These are phyloP conservation scores for Eucalyptus grandis DNA, from an alignment of 345 rosid species.

Conservation along the genomic window DNA sequence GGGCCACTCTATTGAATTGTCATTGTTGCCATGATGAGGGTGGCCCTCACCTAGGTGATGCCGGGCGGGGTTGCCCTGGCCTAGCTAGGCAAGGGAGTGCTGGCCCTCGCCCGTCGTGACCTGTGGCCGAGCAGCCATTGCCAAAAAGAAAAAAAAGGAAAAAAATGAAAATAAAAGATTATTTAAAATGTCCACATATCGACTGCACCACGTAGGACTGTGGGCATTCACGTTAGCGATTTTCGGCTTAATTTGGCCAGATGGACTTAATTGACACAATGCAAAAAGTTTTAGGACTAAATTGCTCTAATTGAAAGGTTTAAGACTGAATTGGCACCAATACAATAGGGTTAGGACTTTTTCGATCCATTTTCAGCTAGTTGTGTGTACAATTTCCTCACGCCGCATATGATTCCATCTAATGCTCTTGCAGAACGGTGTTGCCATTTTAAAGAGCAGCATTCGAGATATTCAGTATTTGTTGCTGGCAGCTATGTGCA, in stretches of 20 bases:
- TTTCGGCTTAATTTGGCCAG: background rate
- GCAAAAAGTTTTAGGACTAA: background rate
- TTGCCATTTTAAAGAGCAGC: conserved; percentile 20
- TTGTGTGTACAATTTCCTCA: background rate
- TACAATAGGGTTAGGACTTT: background rate
- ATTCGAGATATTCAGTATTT: conserved; percentile 54
- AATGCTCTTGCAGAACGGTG: conserved; percentile 41
- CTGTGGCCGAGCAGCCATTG: background rate
- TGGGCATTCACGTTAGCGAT: background rate
- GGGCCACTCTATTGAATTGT: background rate
- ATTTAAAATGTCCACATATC: too few species aligned
- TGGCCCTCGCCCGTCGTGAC: background rate
- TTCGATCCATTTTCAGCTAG: background rate
- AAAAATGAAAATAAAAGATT: too few species aligned
- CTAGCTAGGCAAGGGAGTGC: too few species aligned
- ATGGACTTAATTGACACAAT: background rate
- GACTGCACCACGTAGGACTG: background rate
- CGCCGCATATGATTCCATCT: background rate
- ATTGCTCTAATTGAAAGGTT: background rate
- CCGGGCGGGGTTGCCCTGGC: background rate
- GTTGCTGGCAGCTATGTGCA: conserved; percentile 79
- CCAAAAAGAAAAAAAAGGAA: background rate
- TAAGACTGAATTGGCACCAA: background rate
- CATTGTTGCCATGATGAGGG: background rate
- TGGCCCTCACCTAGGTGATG: background rate